phyloP scores from a whole-genome alignment of 371 early-diverging fungal genomes.

The Mortierella sp. region DNA sequence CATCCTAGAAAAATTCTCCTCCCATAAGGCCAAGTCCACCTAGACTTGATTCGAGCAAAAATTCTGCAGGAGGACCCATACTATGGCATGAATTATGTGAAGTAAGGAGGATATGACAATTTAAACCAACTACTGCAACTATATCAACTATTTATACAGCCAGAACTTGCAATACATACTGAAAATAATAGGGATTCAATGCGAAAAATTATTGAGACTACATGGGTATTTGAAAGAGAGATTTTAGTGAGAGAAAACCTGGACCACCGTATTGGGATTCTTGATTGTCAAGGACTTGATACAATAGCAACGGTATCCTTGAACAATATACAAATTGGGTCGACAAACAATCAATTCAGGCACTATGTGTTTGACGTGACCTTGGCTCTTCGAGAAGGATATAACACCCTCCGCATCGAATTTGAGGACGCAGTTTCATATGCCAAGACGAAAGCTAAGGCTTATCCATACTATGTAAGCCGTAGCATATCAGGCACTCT shows the following conservation, averaged over 20 bases:
- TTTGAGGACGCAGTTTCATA: constrained; percentile 33
- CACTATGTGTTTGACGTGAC: constrained; percentile 30
- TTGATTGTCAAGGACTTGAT: constrained; percentile 61
- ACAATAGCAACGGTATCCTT: constrained; percentile 57
- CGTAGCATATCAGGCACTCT: not conserved
- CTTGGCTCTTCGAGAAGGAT: constrained; percentile 14
- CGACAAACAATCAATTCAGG: constrained; percentile 59
- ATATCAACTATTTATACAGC: not conserved
- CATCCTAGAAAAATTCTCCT: not conserved
- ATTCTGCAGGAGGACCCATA: constrained; percentile 29
- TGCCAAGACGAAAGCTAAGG: constrained; percentile 28
- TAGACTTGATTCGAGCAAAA: constrained; percentile 31
- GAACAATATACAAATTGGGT: constrained; percentile 44
- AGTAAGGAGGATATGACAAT: constrained; percentile 25
- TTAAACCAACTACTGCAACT: not conserved
- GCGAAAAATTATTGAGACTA: constrained; percentile 20
- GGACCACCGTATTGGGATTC: constrained; percentile 9
- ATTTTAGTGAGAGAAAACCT: constrained; percentile 11
- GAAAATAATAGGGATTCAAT: constrained; percentile 18
- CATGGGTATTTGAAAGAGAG: constrained; percentile 28
- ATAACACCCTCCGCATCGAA: constrained; percentile 39
- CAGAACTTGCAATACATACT: not conserved
- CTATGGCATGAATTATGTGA: constrained; percentile 49
- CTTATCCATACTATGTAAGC: constrained; percentile 49
- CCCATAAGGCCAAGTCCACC: constrained; percentile 39